These are phyloP conservation scores for Styphnolobium japonicum DNA, from an alignment of 306 rosid species.

Conservation along the genomic window DNA sequence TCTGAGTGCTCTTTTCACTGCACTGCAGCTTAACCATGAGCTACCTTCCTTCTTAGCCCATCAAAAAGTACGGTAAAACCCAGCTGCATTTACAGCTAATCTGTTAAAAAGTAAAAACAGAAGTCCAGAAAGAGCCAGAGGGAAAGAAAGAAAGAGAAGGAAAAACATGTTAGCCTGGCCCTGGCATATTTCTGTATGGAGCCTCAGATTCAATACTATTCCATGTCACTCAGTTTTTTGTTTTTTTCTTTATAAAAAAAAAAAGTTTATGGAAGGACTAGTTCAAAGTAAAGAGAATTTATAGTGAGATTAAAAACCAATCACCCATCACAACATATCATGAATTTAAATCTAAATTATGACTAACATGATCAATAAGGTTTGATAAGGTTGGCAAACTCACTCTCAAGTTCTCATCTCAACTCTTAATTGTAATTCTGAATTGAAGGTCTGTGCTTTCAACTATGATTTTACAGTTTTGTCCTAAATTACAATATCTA, in stretches of 20 bases:
- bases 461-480: not conserved
- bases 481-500: not conserved
- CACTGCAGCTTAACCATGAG: constrained; percentile 67
- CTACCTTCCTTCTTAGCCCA: constrained; percentile 59
- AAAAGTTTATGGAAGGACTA: too few relatives aligned
- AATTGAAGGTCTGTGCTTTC: not conserved
- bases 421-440: not conserved
- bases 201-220: not conserved
- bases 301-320: too few relatives aligned
- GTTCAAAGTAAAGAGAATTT: too few relatives aligned
- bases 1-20: constrained; percentile 72
- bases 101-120: not conserved
- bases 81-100: constrained; percentile 45
- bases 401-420: not conserved
- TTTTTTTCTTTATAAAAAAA: too few relatives aligned
- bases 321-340: too few relatives aligned
- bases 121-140: constrained; percentile 22
- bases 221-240: too few relatives aligned
- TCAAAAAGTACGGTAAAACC: constrained; percentile 38
- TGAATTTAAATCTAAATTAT: too few relatives aligned
- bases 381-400: too few relatives aligned
- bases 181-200: constrained; percentile 18
- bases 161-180: not conserved
- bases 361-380: too few relatives aligned
- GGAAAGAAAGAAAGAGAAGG: not conserved